Conservation (phyloP, 1,284 basidiomycete species). For the Coniophora puteana region DNA sequence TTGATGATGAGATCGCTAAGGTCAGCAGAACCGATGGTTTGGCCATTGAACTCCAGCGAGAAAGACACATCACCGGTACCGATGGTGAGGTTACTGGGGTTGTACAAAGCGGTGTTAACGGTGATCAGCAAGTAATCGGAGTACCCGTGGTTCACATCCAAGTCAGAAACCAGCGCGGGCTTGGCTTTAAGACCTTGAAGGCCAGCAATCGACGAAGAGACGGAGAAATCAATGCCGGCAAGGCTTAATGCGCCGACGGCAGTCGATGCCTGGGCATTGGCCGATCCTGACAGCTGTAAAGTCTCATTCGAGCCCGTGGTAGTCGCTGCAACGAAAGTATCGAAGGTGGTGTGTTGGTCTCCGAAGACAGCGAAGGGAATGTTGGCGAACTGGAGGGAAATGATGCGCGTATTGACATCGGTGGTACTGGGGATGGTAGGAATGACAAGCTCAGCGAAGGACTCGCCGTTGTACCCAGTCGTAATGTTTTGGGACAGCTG, state of each 20-base stretch:
- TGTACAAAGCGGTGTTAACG: slow-evolving; percentile 54
- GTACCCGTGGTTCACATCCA: slow-evolving; percentile 74
- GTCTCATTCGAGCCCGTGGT: slow-evolving; percentile 48
- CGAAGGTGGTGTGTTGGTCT: slow-evolving; percentile 52
- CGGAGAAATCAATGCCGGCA: slow-evolving; percentile 59
- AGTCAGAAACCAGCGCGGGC: slow-evolving; percentile 53
- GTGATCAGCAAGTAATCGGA: slow-evolving; percentile 69
- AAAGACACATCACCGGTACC: slow-evolving; percentile 68
- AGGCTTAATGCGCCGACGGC: slow-evolving; percentile 70
- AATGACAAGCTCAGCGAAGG: slow-evolving; percentile 62
- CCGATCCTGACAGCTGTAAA: slow-evolving; percentile 55
- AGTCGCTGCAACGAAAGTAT: slow-evolving; percentile 66
- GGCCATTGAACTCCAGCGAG: slow-evolving; percentile 50
- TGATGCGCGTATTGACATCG: slow-evolving; percentile 59
- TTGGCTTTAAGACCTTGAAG: slow-evolving; percentile 64
- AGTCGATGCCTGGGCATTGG: slow-evolving; percentile 61
- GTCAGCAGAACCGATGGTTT: slow-evolving; percentile 58
- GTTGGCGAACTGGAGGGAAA: slow-evolving; percentile 59
- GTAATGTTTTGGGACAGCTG: slow-evolving; percentile 62
- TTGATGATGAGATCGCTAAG: slow-evolving; percentile 54
- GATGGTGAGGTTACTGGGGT: slow-evolving; percentile 42
- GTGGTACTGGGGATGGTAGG: slow-evolving; percentile 60
- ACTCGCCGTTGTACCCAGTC: slow-evolving; percentile 48
- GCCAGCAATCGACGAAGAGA: slow-evolving; percentile 60
- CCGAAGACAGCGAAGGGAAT: slow-evolving; percentile 59